Percentiles rank a stretch among this genome's conserved stretches.
Conservation (phyloP, 108 stramenopile species). For the Skeletonema marinoi region DNA sequence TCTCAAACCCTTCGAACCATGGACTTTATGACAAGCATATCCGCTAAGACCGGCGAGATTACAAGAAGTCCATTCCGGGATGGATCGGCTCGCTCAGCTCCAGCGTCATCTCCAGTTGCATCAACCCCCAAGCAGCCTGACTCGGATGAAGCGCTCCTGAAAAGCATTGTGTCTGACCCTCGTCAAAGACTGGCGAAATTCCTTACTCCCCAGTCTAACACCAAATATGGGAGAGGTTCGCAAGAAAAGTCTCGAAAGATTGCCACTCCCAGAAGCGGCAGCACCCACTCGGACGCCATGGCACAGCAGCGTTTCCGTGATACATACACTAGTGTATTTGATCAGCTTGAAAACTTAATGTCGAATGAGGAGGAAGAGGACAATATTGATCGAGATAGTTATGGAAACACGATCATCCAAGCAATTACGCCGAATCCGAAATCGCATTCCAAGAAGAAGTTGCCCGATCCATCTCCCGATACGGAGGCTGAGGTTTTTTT, state of each 20-base stretch:
- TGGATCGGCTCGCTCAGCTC: not conserved
- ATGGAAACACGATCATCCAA: conserved; percentile 23
- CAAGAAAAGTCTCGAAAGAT: not conserved
- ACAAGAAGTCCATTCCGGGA: conserved; percentile 54
- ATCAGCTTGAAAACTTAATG: conserved; percentile 47
- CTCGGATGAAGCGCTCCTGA: conserved; percentile 28
- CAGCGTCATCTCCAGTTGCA: not conserved
- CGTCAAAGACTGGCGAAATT: conserved; percentile 80
- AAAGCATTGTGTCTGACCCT: conserved; percentile 74
- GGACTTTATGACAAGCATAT: conserved; percentile 64
- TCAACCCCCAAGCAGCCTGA: not conserved
- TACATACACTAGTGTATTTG: conserved; percentile 38
- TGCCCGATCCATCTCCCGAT: not conserved
- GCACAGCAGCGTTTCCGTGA: conserved; percentile 15
- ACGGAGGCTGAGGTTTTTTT: not conserved
- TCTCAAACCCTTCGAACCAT: conserved; percentile 66
- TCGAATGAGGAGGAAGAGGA: conserved; percentile 25
- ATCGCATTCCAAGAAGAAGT: not conserved
- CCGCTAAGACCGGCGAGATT: conserved; percentile 53
- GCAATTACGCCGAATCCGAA: conserved; percentile 20
- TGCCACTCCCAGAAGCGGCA: conserved; percentile 11
- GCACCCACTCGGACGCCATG: conserved; percentile 4
- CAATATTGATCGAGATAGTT: conserved; percentile 33
- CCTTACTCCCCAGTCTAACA: conserved; percentile 20
- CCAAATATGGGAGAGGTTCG: conserved; percentile 3